These are phyloP conservation scores for Fraxinus sp. DNA, from an alignment of 305 asterid species.

Conservation along the genomic window DNA sequence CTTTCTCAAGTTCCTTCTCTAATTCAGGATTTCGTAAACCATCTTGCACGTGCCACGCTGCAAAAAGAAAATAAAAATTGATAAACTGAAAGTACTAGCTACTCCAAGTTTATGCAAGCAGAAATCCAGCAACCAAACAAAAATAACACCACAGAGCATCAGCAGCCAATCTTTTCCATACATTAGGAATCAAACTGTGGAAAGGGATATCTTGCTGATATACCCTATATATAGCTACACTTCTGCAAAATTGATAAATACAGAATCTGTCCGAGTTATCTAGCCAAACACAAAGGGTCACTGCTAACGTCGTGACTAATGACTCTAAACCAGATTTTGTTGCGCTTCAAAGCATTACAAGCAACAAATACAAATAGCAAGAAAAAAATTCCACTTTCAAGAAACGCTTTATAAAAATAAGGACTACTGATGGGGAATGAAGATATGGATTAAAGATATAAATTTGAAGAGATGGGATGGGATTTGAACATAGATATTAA, in stretches of 20 bases:
- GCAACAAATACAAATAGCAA: neutral
- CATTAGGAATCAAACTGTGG: neutral
- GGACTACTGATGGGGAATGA: neutral
- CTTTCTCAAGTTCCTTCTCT: constrained; percentile 67
- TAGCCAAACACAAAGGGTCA: constrained; percentile 19
- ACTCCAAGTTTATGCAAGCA: neutral
- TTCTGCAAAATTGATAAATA: neutral
- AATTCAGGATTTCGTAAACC: constrained; percentile 51
- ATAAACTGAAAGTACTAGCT: constrained; percentile 5
- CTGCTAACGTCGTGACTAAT: neutral
- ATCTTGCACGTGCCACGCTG: constrained; percentile 47
- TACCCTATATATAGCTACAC: neutral
- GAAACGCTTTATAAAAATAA: neutral
- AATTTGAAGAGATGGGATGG: neutral
- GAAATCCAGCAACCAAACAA: neutral
- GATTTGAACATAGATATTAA: neutral
- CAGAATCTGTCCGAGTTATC: constrained; percentile 7
- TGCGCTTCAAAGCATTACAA: neutral
- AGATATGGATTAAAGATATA: neutral
- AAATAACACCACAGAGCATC: neutral
- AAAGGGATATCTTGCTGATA: constrained; percentile 6
- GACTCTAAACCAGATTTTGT: neutral
- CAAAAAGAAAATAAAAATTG: constrained; percentile 25
- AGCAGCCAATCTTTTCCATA: neutral
- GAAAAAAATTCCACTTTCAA: neutral